Evolutionary conservation across 2,329 filamentous ascomycete species (phyloP), one percentile per base, ranked within the genome.

Genomic region (Ophiostoma perfectum): DNA sequence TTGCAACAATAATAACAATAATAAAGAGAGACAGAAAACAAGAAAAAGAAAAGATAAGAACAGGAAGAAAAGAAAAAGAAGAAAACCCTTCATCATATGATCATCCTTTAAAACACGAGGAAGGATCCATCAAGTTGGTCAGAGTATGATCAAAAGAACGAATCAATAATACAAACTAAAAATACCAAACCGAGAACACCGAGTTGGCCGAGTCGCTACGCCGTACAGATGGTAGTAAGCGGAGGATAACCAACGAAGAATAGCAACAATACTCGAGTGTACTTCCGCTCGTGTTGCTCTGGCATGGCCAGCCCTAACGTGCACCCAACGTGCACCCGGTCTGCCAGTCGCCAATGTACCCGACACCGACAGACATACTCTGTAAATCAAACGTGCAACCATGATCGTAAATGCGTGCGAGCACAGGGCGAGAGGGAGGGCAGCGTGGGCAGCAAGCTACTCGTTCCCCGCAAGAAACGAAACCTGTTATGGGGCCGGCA

Each of bases 401-500:
- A 27, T 27, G 18, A 55, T n/a, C 2, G 49, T 27, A 27, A 1
- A 27, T 27, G 2, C 27, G 1, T 27, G 27, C 27, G 27, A 27
- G 27, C 27, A 27, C 27, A 27, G 27, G 27, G 27, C 27, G 27
- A 2, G 27, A 27, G 27, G 27, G 27, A 27, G 27, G 27, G 27
- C 27, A 27, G 27, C 27, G 27, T 27, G 27, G 27, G 27, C 27
- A 49, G 18, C 16, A 49, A n/a, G n/a, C 49, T 27, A 55, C 49
- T 9, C 7, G 49, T 55, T 55, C 49, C 49, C 49, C 49, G 49
- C 49, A 55, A 55, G 49, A 55, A 55, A 55, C 49, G n/a, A 55
- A 55, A 55, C 49, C 49, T 55, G 49, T 55, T 55, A 55, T 27
- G 49, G 47, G 49, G 49, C 49, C 49, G 49, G 49, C 49, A 55